Evolutionary conservation across 352 stramenopile species (phyloP).

Genomic region (Globisporangium mamillatum): DNA sequence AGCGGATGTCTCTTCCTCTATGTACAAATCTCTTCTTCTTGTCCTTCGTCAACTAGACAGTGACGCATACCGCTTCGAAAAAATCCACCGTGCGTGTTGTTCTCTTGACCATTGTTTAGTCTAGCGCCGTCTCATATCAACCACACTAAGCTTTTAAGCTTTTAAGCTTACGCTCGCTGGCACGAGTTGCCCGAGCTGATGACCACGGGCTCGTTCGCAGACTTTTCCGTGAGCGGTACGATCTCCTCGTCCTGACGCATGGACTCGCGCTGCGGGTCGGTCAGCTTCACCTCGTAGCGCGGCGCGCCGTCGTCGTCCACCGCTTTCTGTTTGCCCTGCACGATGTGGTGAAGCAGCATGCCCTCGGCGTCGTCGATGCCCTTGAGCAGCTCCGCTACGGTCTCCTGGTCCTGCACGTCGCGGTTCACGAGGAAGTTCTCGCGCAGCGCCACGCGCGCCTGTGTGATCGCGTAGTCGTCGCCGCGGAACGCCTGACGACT

Average conservation of each 20-base stretch:
- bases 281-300: conserved; percentile 75
- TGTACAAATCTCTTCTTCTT: conserved; percentile 7
- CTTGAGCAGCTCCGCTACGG: conserved; percentile 60
- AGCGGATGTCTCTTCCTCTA: neutral
- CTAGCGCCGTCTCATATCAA: neutral
- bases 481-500: conserved; percentile 73
- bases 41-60: neutral
- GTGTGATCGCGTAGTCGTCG: conserved; percentile 56
- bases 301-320: conserved; percentile 26
- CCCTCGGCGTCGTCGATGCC: conserved; percentile 76
- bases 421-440: conserved; percentile 69
- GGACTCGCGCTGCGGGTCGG: conserved; percentile 63
- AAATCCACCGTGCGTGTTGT: neutral
- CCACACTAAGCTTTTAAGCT: neutral
- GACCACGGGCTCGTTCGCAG: conserved; percentile 60
- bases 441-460: conserved; percentile 58
- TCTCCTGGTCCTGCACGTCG: conserved; percentile 49
- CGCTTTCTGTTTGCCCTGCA: conserved; percentile 63
- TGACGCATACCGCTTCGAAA: neutral
- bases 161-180: conserved; percentile 42
- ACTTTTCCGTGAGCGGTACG: conserved; percentile 73
- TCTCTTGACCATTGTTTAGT: conserved; percentile 3
- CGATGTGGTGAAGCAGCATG: conserved; percentile 87
- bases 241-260: conserved; percentile 88
- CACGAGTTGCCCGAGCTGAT: conserved; percentile 83